Base-by-base conservation (phyloP, 805 yeast genomes). In the Nakazawaea peltata region DNA sequence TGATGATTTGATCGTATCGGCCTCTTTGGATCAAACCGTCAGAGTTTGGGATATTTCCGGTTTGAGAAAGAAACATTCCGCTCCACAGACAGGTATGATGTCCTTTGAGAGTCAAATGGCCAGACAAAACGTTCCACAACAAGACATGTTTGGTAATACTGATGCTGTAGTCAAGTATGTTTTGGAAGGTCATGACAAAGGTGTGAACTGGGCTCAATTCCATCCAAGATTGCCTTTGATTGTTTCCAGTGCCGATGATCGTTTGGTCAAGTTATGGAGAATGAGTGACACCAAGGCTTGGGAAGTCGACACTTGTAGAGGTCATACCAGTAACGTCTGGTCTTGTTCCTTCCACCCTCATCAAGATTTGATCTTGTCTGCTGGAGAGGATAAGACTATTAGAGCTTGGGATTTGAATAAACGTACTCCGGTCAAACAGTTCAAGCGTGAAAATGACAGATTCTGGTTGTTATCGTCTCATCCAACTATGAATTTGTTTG, bases 21-120 rank as follows among this genome's bases (percentile, higher is more conserved):
- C 97, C 3, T 88, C 97, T 3, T 70, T 94, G 56, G 99, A 92
- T 67, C 96, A 87, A 64, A 86, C 97, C n/a, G 97, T 92, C 25
- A 79, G 99, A 50, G 95, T 92, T 26, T 92, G 98, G 98, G 98
- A 94, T 63, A 90, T 92, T 46, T 75, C 94, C 11, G 97, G 95
- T 2, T 73, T 92, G 53, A 76, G 95, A 58, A 86, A 90, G 67
- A 86, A 84, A 57, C 97, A 92, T 61, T 84, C 95, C 23, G 97
- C 97, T 21, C 63, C 65, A 14, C 56, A 60, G 19, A 57, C 63
- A 28, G 56, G 66, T 11, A 47, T 56, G 42, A 55, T 69, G 40
- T 60, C 71, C 16, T 70, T 63, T 45, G 77, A 71, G 47, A 74
- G 69, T 44, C 76, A 69, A 51, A 59, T 61, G 47, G 67, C 65